Conservation (phyloP, 1,284 basidiomycete species). For the Bjerkandera adusta region DNA sequence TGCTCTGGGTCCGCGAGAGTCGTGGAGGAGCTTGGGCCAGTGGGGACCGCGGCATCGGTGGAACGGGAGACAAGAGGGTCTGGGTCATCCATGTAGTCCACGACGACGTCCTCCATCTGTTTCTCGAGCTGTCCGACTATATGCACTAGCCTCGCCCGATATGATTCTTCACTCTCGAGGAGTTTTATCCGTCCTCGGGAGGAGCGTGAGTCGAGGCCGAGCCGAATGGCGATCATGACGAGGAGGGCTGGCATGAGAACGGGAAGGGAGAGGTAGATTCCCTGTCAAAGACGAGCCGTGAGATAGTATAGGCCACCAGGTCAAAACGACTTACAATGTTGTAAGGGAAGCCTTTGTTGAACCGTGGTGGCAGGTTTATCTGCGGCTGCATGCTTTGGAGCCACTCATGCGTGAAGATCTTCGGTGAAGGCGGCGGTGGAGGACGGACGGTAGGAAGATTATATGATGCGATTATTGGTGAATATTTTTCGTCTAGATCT, state of each 20-base stretch:
- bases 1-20: background rate
- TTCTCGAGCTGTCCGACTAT: constrained; percentile 55
- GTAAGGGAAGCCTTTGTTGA: constrained; percentile 66
- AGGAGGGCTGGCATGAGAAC: constrained; percentile 62
- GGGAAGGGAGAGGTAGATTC: constrained; percentile 55
- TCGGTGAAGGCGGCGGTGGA: constrained; percentile 35
- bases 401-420: constrained; percentile 43
- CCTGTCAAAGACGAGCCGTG: constrained; percentile 35
- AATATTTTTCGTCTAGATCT: constrained; percentile 53
- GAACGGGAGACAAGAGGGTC: constrained; percentile 1
- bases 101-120: constrained; percentile 54
- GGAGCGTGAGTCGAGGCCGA: constrained; percentile 49
- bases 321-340: constrained; percentile 74
- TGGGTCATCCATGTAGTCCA: constrained; percentile 40
- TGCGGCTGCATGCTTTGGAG: constrained; percentile 42
- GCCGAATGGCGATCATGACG: constrained; percentile 45
- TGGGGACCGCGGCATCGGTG: constrained; percentile 1
- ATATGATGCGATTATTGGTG: constrained; percentile 53
- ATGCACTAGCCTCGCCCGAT: constrained; percentile 45
- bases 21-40: background rate
- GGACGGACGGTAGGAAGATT: constrained; percentile 38
- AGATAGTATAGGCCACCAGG: background rate
- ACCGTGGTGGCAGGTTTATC: constrained; percentile 69
- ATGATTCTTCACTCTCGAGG: constrained; percentile 51
- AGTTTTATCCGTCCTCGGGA: constrained; percentile 60